Evolutionary conservation across 768 basidiomycete species (phyloP), one percentile per base, ranked within the genome.

Genomic region (Collybiopsis confluens): DNA sequence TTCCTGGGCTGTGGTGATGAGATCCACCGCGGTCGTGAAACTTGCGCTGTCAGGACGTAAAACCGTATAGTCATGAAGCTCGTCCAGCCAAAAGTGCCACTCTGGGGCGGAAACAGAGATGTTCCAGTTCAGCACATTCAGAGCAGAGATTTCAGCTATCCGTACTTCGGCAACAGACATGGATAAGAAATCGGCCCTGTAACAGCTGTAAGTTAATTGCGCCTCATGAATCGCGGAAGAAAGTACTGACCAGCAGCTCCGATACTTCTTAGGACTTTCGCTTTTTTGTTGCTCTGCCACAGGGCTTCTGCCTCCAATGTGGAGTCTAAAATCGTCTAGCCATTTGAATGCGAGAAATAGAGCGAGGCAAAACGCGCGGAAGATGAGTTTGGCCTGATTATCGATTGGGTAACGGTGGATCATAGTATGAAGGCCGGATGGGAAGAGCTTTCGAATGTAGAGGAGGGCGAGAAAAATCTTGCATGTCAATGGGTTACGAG

Each of bases 341-440:
- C 47, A 55, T 44, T 55, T 55, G 27, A 49, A 40, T 27, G 45
- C 54, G 20, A 55, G 46, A 20, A 45, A 23, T 0, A 55, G 36
- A 2, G 45, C 46, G 18, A 55, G 16, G 21, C 45, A 40, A 21
- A 55, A 55, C 6, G 38, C 54, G 16, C 37, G 10, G 16, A 45
- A 44, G 36, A 54, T 15, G 18, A 54, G 24, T 13, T 40, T 33
- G 18, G 36, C 37, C 45, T 33, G 36, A 16, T 48, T 11, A 26
- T 15, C 21, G 26, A 20, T 35, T 11, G 47, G 23, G 21, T n/a
- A 37, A 20, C 35, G 18, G 47, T 33, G 47, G 23, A 33, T 33
- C 13, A 48, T 7, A n/a, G n/a, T n/a, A 30, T 35, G 11, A 13
- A 48, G 21, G 47, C 20, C 30, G 26, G 23, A n/a, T 21, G 35